Evolutionary conservation across 2,329 filamentous ascomycete genomes (phyloP).

Genomic region (Elsinoe australis): DNA sequence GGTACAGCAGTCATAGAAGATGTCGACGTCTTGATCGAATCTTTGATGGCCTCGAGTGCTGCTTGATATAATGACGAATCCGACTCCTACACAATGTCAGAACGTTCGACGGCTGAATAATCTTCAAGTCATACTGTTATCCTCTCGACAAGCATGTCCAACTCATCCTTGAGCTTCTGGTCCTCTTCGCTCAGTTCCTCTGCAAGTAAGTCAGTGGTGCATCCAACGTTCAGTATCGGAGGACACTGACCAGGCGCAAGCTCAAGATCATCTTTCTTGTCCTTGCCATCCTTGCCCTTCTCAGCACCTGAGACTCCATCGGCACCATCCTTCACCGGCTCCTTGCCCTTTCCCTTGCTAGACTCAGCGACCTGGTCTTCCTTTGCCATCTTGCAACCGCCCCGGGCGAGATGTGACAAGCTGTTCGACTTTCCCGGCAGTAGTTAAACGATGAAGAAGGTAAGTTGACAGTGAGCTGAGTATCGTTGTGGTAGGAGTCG

Average conservation of each 20-base stretch:
- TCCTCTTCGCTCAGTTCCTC: slow-evolving; percentile 98
- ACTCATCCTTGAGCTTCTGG: slow-evolving; percentile 93
- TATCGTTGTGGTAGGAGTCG: too few species aligned
- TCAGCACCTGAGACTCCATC: slow-evolving; percentile 46
- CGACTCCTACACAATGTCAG: slow-evolving; percentile 55
- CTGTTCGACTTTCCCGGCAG: not conserved
- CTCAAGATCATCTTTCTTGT: slow-evolving; percentile 68
- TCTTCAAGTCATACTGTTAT: slow-evolving; percentile 57
- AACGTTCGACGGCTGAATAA: slow-evolving; percentile 10
- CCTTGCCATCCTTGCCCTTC: slow-evolving; percentile 63
- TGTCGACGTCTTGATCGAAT: slow-evolving; percentile 96
- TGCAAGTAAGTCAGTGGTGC: too few species aligned
- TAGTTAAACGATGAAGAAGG: not conserved
- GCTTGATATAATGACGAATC: slow-evolving; percentile 84
- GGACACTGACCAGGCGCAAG: slow-evolving; percentile 40
- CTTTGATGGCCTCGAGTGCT: slow-evolving; percentile 92
- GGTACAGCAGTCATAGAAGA: slow-evolving; percentile 99
- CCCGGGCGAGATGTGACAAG: not conserved
- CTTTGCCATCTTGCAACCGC: slow-evolving; percentile 65
- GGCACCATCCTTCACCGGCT: slow-evolving; percentile 46
- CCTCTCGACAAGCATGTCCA: slow-evolving; percentile 95
- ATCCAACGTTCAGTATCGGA: too few species aligned
- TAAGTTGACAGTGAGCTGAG: too few species aligned
- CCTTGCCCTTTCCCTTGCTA: slow-evolving; percentile 97
- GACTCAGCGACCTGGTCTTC: slow-evolving; percentile 75